Conservation (phyloP, 495 filamentous ascomycete genomes). For the Lasiosphaeria ovina region DNA sequence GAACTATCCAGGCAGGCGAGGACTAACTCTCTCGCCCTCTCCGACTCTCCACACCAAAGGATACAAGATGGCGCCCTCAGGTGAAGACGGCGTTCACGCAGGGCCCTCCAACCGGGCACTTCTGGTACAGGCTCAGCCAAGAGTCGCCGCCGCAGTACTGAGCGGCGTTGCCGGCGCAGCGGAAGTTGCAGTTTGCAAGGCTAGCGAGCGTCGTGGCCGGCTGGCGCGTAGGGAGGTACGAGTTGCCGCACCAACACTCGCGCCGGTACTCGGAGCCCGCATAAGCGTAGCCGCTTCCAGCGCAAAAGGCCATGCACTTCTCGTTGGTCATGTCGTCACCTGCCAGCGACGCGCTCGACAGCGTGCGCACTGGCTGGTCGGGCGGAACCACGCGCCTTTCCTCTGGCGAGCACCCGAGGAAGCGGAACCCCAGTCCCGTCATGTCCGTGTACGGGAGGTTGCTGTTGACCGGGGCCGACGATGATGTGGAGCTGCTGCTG, state of each 20-base stretch:
- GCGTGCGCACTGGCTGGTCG: slow-evolving; percentile 32
- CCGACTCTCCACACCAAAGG: too few relatives aligned
- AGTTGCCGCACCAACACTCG: slow-evolving; percentile 66
- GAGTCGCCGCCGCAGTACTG: slow-evolving; percentile 44
- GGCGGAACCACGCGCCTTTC: slow-evolving; percentile 20
- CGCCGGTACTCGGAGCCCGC: slow-evolving; percentile 63
- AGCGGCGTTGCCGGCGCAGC: slow-evolving; percentile 38
- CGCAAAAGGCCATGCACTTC: slow-evolving; percentile 56
- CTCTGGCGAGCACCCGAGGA: slow-evolving; percentile 32
- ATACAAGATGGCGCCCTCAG: neutral
- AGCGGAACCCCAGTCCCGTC: slow-evolving; percentile 24
- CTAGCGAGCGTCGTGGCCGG: slow-evolving; percentile 26
- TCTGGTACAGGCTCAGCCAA: slow-evolving; percentile 32
- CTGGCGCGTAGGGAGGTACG: slow-evolving; percentile 24
- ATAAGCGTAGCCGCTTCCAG: slow-evolving; percentile 41
- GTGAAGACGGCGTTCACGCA: slow-evolving; percentile 27
- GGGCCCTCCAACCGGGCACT: slow-evolving; percentile 21
- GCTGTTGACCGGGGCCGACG: slow-evolving; percentile 12
- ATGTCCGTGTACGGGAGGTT: slow-evolving; percentile 23
- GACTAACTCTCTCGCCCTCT: too few relatives aligned
- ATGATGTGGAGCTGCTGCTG: slow-evolving; percentile 7
- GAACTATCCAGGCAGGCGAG: too few relatives aligned
- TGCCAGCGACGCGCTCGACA: slow-evolving; percentile 28
- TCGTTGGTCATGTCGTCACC: slow-evolving; percentile 55
- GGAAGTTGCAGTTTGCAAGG: slow-evolving; percentile 33